Conservation (phyloP, 352 stramenopile genomes). For the Blastocystis sp. region DNA sequence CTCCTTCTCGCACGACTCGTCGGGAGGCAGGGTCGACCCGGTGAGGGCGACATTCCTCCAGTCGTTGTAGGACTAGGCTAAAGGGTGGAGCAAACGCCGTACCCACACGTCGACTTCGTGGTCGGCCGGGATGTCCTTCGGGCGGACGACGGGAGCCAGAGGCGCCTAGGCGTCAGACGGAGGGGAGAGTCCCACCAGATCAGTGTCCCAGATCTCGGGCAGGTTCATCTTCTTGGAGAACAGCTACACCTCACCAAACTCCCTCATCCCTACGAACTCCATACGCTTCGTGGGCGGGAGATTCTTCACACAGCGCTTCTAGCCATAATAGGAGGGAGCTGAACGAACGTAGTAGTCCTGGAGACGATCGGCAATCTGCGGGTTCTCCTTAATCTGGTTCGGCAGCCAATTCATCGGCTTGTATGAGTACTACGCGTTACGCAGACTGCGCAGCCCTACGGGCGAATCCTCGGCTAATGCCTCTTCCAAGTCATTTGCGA, state of each 20-base stretch:
- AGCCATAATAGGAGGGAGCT: not conserved
- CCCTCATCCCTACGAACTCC: not conserved
- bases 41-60: conserved; percentile 28
- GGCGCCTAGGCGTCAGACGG: not conserved
- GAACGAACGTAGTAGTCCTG: conserved; percentile 46
- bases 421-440: conserved; percentile 26
- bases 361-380: conserved; percentile 17
- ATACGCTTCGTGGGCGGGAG: conserved; percentile 36
- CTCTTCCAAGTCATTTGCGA: conserved; percentile 20
- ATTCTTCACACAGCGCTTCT: conserved; percentile 53
- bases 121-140: conserved; percentile 27
- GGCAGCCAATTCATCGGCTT: conserved; percentile 41
- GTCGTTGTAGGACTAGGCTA: conserved; percentile 6
- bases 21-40: not conserved
- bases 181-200: not conserved
- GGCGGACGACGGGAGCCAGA: conserved; percentile 13
- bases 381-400: conserved; percentile 32
- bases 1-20: not conserved
- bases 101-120: conserved; percentile 46
- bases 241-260: conserved; percentile 13
- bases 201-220: conserved; percentile 49
- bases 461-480: conserved; percentile 1
- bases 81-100: not conserved
- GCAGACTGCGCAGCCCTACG: not conserved
- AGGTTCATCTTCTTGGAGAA: conserved; percentile 64